Base-by-base conservation (phyloP, 2,329 filamentous ascomycete genomes). In the Pestalotiopsis sp. region DNA sequence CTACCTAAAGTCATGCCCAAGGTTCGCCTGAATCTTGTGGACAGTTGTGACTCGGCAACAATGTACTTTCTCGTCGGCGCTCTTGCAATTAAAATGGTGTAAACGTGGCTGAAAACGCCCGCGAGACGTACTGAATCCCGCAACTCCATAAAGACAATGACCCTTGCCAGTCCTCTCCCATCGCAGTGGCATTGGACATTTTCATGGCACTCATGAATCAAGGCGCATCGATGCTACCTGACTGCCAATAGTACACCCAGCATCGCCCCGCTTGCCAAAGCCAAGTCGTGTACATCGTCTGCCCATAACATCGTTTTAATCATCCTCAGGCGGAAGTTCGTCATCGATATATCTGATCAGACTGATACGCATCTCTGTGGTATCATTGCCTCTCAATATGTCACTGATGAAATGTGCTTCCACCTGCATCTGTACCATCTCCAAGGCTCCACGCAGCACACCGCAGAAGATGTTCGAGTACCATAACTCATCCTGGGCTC, bases 341-440 rank as follows among this genome's bases (percentile, higher is more conserved):
- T 99, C 96, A 78, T 99, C 96, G 74, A 99, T 97, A 79, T 97
- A 98, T 75, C 95, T 89, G 75, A 98, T 89, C 75, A 99, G 83
- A 36, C 93, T 93, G 77, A 99, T 92, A 76, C 95, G 89, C 93
- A 99, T 98, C 85, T 99, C 96, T 1, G 96, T 99, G 20, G 93
- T 95, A 79, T 99, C 96, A 77, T 98, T 95, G 3, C 96, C 96
- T 68, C 94, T 90, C 70, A 99, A 85, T 39, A 97, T 88, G 80
- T 99, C 96, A 79, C 93, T 98, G 76, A 97, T 92, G 79, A 98
- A 99, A 78, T 97, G 95, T 61, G 94, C 94, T 79, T 99, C 95
- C 4, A 98, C 94, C 81, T 98, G 96, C 94, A 98, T 97, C 87
- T 98, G 95, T 77, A 98, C 95, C 96, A 99, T 99, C 81, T 99